Percentiles rank a stretch among this genome's conserved stretches.
Conservation (phyloP, 768 basidiomycete genomes). For the Tylopilus vinaceipallidus region DNA sequence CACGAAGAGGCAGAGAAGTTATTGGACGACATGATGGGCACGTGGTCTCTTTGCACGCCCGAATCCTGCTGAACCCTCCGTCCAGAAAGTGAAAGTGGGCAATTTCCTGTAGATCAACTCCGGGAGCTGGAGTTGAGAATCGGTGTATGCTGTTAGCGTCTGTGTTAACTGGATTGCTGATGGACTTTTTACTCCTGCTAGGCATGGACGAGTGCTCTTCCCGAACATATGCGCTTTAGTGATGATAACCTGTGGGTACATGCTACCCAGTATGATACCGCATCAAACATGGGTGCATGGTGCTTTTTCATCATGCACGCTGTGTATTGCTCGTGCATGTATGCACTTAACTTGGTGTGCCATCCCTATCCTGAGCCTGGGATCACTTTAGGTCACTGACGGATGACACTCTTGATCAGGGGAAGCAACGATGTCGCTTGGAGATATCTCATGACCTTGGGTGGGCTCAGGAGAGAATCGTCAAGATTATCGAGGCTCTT, state of each 20-base stretch:
- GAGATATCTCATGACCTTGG: constrained; percentile 22
- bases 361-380: background rate
- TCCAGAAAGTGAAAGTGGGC: constrained; percentile 27
- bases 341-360: constrained; percentile 64
- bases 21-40: constrained; percentile 52
- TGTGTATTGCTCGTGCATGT: constrained; percentile 63
- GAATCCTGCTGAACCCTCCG: constrained; percentile 24
- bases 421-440: constrained; percentile 33
- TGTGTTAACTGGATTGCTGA: constrained; percentile 3
- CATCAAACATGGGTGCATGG: constrained; percentile 78
- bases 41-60: constrained; percentile 10
- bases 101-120: constrained; percentile 33
- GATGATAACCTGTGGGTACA: constrained; percentile 69
- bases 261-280: constrained; percentile 75
- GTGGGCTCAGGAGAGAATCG: constrained; percentile 40
- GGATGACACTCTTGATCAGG: constrained; percentile 15
- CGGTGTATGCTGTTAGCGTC: constrained; percentile 17
- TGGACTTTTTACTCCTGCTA: constrained; percentile 24
- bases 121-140: constrained; percentile 48
- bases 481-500: constrained; percentile 38
- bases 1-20: constrained; percentile 59
- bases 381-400: background rate
- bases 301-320: constrained; percentile 76
- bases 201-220: constrained; percentile 68
- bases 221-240: constrained; percentile 68